These are phyloP conservation scores for Cunninghamia lanceolata DNA, from an alignment of 75 land plant species.

Conservation along the genomic window DNA sequence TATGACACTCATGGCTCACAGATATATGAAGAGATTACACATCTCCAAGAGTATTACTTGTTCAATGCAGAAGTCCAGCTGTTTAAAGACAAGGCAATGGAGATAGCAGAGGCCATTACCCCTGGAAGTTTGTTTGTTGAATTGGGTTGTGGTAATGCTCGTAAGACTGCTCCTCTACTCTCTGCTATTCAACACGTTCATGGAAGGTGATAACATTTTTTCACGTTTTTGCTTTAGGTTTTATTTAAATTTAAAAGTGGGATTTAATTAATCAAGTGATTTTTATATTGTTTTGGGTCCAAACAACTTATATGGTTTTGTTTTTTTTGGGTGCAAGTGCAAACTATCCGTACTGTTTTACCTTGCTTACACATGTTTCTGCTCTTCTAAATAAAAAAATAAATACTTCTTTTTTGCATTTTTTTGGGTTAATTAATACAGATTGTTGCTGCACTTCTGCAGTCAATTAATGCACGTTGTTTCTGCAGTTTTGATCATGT, in stretches of 20 bases:
- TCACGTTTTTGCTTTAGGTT: not conserved
- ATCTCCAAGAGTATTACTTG: conserved; percentile 39
- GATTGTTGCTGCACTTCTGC: no score
- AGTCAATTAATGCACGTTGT: no score
- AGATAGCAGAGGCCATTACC: conserved; percentile 15
- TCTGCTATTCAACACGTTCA: conserved; percentile 14
- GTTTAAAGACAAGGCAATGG: conserved; percentile 18
- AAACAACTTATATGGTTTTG: not conserved
- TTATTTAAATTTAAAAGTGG: no score
- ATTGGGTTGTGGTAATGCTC: conserved; percentile 38
- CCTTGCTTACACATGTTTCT: no score
- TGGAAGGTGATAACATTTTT: conserved; percentile 16
- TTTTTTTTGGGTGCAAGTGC: no score
- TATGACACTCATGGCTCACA: conserved; percentile 32
- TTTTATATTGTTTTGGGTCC: no score
- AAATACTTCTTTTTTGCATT: no score
- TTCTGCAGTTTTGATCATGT: not conserved
- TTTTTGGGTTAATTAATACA: no score
- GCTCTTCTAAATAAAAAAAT: no score
- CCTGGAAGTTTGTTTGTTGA: conserved; percentile 31
- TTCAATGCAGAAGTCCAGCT: conserved; percentile 23
- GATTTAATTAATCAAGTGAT: not conserved
- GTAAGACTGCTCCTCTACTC: conserved; percentile 26
- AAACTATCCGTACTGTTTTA: no score
- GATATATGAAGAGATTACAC: conserved; percentile 32